Percentiles rank a stretch among this genome's conserved stretches.
Conservation (phyloP, 352 stramenopile genomes). For the Phytophthora cryptogea region DNA sequence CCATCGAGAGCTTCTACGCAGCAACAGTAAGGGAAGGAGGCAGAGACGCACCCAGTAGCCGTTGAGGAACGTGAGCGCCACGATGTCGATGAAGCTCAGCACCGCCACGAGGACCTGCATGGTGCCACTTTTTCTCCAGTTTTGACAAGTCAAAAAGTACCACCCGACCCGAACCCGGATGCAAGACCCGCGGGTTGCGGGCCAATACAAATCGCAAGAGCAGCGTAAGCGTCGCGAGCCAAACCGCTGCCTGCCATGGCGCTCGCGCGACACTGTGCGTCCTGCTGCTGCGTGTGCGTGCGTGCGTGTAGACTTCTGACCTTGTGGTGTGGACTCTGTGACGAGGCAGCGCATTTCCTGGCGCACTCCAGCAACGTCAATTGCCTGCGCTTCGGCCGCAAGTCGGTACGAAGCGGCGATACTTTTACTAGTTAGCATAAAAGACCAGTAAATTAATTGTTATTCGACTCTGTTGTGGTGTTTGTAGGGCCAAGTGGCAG, state of each 20-base stretch:
- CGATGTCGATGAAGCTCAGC: conserved; percentile 84
- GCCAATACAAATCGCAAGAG: background rate
- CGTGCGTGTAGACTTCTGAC: background rate
- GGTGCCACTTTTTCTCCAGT: conserved; percentile 18
- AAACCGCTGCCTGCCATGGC: conserved; percentile 26
- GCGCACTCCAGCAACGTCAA: conserved; percentile 84
- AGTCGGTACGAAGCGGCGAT: conserved; percentile 59
- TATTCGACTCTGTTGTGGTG: conserved; percentile 3
- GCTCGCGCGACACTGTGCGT: conserved; percentile 66
- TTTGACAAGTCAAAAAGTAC: conserved; percentile 16
- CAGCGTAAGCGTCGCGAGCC: conserved; percentile 19
- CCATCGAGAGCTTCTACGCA: background rate
- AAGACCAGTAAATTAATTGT: background rate
- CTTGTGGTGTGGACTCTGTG: background rate
- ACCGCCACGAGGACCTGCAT: conserved; percentile 83
- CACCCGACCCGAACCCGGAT: conserved; percentile 4
- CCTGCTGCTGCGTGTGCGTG: background rate
- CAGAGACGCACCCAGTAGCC: conserved; percentile 75
- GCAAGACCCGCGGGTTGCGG: conserved; percentile 2
- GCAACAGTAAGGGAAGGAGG: background rate
- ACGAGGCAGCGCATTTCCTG: conserved; percentile 69
- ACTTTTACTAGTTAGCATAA: too few species aligned
- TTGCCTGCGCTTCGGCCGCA: conserved; percentile 79
- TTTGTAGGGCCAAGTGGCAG: conserved; percentile 73
- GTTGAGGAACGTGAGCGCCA: conserved; percentile 87